Percentiles rank a stretch among this genome's conserved stretches.
Evolutionary conservation across 2,329 filamentous ascomycete species (phyloP).

Genomic region (Huntiella abstrusa): DNA sequence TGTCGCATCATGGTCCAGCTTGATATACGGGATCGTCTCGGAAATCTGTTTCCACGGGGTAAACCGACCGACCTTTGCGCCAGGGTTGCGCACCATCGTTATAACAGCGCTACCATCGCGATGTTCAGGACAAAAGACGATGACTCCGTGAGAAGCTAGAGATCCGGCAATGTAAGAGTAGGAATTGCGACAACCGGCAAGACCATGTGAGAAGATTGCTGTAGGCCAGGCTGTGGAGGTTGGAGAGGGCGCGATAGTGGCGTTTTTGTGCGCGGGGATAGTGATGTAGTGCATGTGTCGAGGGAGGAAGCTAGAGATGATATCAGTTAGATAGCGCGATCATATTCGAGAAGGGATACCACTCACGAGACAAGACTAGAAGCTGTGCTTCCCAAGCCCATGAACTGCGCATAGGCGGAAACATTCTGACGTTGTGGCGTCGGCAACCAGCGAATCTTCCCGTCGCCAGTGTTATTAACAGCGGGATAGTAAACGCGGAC

Average conservation of each 20-base stretch:
- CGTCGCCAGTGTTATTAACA: conserved; percentile 30
- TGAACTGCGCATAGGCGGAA: conserved; percentile 56
- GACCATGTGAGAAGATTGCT: conserved; percentile 70
- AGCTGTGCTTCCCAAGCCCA: conserved; percentile 42
- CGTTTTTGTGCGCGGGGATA: conserved; percentile 56
- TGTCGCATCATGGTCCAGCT: conserved; percentile 42
- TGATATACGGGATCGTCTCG: conserved; percentile 26
- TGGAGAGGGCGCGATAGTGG: conserved; percentile 34
- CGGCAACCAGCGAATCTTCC: conserved; percentile 54
- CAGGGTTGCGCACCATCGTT: conserved; percentile 48
- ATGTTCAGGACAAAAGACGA: conserved; percentile 68
- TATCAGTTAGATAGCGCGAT: background rate
- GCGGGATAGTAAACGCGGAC: conserved; percentile 74
- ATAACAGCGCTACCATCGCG: conserved; percentile 63
- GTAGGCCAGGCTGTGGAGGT: conserved; percentile 49
- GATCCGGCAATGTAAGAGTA: conserved; percentile 72
- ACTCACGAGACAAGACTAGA: conserved; percentile 42
- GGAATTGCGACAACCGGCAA: conserved; percentile 63
- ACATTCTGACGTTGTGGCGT: conserved; percentile 56
- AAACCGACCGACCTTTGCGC: conserved; percentile 21
- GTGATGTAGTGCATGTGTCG: conserved; percentile 54
- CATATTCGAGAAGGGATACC: background rate
- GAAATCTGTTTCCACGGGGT: conserved; percentile 10
- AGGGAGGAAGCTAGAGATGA: conserved; percentile 38
- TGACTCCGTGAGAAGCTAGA: conserved; percentile 60